These are phyloP conservation scores for Talaromyces stipitatus DNA, from an alignment of 495 filamentous ascomycete species.

Conservation along the genomic window DNA sequence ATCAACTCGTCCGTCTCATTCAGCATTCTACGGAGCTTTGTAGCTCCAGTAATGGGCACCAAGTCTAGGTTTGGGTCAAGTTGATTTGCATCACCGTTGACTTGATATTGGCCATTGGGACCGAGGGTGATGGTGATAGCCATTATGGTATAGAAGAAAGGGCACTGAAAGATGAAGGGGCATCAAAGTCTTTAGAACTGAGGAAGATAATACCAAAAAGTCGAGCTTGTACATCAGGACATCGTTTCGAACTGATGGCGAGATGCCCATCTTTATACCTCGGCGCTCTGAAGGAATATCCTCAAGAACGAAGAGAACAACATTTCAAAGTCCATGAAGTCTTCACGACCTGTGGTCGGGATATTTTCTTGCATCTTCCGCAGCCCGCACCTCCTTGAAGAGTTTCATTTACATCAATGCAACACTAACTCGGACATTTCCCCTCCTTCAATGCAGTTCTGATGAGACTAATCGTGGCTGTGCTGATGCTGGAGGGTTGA, in stretches of 20 bases:
- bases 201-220: background rate
- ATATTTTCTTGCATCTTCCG: background rate
- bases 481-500: no score
- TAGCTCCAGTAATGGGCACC: conserved; percentile 25
- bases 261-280: background rate
- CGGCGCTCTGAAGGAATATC: no score
- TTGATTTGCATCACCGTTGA: conserved; percentile 16
- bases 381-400: background rate
- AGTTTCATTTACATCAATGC: background rate
- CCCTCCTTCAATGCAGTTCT: background rate
- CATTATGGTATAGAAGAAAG: conserved; percentile 9
- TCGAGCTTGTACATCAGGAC: background rate
- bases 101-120: conserved; percentile 30
- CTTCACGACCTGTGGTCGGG: background rate
- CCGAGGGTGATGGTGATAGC: conserved; percentile 30
- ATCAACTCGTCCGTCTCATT: conserved; percentile 33
- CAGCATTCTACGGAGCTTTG: conserved; percentile 40
- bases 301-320: no score
- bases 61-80: background rate
- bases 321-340: background rate
- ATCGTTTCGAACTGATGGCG: background rate
- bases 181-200: background rate
- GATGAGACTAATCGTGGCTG: background rate
- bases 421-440: background rate
- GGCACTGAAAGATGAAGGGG: background rate